Conservation (phyloP, 78 protist species). For the Dictyostelium capitatum region DNA sequence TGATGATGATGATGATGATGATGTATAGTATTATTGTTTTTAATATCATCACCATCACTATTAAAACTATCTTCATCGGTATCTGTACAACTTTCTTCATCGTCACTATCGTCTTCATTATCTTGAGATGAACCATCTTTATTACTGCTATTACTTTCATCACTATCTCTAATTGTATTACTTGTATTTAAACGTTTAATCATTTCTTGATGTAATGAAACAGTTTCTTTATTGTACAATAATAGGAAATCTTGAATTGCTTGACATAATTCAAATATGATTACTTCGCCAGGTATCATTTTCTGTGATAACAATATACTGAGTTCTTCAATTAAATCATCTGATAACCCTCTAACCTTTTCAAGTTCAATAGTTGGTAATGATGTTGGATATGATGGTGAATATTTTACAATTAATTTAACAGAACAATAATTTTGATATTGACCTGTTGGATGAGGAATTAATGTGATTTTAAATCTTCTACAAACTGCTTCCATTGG, state of each 20-base stretch:
- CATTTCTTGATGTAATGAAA: constrained; percentile 63
- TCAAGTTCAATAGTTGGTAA: constrained; percentile 53
- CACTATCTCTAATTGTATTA: not conserved
- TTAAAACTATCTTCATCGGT: not conserved
- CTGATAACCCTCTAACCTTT: constrained; percentile 62
- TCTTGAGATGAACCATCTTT: not conserved
- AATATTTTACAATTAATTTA: constrained; percentile 50
- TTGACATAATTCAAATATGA: constrained; percentile 64
- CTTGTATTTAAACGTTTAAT: constrained; percentile 39
- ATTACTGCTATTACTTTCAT: not conserved
- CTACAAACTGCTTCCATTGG: constrained; percentile 55
- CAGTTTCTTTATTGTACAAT: constrained; percentile 54
- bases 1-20: not conserved
- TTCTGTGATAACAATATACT: constrained; percentile 27
- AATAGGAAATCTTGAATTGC: constrained; percentile 60
- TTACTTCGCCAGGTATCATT: constrained; percentile 50
- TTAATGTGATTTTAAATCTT: constrained; percentile 59
- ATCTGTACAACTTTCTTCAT: not conserved
- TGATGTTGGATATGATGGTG: constrained; percentile 70
- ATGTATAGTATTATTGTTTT: not conserved
- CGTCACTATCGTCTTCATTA: not conserved
- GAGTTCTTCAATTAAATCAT: constrained; percentile 54
- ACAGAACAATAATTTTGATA: constrained; percentile 71
- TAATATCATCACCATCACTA: not conserved
- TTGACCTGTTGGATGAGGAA: constrained; percentile 70